A percentile compares a stretch with the other conserved stretches of the same genome.
Conservation (phyloP, 1,284 basidiomycete genomes). For the Cryptococcus amylolentus region DNA sequence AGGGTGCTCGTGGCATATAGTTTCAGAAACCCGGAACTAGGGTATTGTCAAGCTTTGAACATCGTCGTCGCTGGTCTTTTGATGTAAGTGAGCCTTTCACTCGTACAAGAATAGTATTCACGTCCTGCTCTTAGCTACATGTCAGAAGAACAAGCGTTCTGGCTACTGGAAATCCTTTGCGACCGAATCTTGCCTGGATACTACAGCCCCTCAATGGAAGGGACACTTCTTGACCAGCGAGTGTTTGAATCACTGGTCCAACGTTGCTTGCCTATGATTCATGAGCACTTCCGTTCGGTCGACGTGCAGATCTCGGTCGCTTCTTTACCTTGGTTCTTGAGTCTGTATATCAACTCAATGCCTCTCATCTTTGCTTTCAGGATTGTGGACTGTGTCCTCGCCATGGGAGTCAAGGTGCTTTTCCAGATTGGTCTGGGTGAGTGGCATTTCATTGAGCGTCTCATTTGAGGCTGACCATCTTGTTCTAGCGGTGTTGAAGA, state of each 20-base stretch:
- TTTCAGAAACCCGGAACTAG: constrained; percentile 92
- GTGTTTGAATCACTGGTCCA: constrained; percentile 97
- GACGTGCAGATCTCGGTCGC: constrained; percentile 98
- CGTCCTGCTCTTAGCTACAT: constrained; percentile 65
- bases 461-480: background rate
- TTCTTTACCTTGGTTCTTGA: constrained; percentile 96
- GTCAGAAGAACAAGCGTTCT: constrained; percentile 99
- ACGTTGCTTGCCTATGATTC: constrained; percentile 82
- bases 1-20: constrained; percentile 95
- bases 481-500: constrained; percentile 84
- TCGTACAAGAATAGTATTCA: constrained; percentile 16
- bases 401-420: constrained; percentile 96
- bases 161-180: constrained; percentile 93
- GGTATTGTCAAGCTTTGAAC: constrained; percentile 81
- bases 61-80: constrained; percentile 56
- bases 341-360: constrained; percentile 96
- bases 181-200: constrained; percentile 94
- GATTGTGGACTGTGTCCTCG: constrained; percentile 98
- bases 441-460: background rate
- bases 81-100: constrained; percentile 22
- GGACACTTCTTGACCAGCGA: constrained; percentile 92
- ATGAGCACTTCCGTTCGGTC: constrained; percentile 85
- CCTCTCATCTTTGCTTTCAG: constrained; percentile 98
- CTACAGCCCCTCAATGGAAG: constrained; percentile 98
- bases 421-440: constrained; percentile 66